These are phyloP conservation scores for Rhododendron henanense DNA, from an alignment of 148 eudicot genomes.

Conservation along the genomic window DNA sequence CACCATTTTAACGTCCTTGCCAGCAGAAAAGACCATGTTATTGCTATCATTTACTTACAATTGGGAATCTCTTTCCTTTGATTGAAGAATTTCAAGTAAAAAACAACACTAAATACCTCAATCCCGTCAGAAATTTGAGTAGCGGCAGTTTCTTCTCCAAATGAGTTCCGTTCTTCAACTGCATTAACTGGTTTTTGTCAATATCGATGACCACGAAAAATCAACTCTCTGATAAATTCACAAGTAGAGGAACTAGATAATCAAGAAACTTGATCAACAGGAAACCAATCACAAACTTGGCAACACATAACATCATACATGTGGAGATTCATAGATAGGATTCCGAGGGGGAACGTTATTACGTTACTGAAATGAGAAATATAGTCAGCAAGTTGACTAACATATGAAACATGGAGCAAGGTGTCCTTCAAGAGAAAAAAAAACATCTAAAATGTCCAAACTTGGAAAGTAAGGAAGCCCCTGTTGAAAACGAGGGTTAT, in stretches of 20 bases:
- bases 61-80: constrained; percentile 7
- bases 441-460: neutral
- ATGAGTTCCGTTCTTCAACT: constrained; percentile 14
- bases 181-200: neutral
- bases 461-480: neutral
- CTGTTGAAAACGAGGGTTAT: neutral
- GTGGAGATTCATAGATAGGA: neutral
- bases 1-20: constrained; percentile 18
- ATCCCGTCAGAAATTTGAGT: constrained; percentile 8
- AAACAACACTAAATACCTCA: neutral
- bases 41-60: neutral
- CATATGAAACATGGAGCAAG: neutral
- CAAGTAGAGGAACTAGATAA: neutral
- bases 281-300: neutral
- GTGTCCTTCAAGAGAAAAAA: neutral
- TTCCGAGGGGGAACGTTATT: neutral
- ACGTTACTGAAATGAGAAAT: neutral
- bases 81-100: neutral
- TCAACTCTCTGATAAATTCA: neutral
- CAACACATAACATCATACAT: neutral
- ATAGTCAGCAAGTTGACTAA: neutral
- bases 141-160: constrained; percentile 16
- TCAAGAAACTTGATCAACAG: neutral
- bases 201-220: neutral
- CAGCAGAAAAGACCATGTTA: constrained; percentile 10